Conservation (phyloP, 305 asterid species). For the Fraxinus latifolia region DNA sequence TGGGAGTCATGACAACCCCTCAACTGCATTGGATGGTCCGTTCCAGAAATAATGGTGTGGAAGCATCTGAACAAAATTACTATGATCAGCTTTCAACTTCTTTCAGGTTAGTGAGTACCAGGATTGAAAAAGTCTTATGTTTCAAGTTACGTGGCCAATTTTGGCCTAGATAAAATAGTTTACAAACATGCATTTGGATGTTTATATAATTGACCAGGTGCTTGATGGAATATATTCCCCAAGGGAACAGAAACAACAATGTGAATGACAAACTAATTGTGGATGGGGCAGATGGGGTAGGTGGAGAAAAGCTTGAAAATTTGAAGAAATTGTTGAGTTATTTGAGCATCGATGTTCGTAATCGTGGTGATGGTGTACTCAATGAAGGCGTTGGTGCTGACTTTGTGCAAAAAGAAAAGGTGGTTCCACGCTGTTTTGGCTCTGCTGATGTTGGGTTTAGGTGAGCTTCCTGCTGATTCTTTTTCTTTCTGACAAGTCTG, state of each 20-base stretch:
- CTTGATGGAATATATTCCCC: conserved; percentile 68
- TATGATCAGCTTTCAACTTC: conserved; percentile 62
- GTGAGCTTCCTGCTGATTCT: conserved; percentile 38
- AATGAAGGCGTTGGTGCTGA: conserved; percentile 96
- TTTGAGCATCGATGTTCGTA: conserved; percentile 65
- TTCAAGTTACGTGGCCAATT: not conserved
- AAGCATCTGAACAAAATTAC: conserved; percentile 64
- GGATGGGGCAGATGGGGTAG: conserved; percentile 93
- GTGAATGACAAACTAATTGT: conserved; percentile 54
- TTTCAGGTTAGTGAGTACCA: conserved; percentile 52
- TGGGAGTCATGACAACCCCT: conserved; percentile 83
- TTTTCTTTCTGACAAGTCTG: not conserved
- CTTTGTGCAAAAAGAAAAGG: conserved; percentile 90
- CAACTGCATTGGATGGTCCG: conserved; percentile 97
- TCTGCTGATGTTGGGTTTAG: conserved; percentile 59
- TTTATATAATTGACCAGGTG: conserved; percentile 40
- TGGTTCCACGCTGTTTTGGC: conserved; percentile 71
- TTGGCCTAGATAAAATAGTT: conserved; percentile 1
- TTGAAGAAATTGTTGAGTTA: conserved; percentile 47
- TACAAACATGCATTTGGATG: conserved; percentile 1
- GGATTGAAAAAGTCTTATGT: not conserved
- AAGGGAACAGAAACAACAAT: conserved; percentile 28
- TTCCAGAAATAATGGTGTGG: conserved; percentile 60
- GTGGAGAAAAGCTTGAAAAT: conserved; percentile 71
- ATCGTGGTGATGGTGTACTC: conserved; percentile 72